Evolutionary conservation across 192 early-diverging fungal species (phyloP).

Genomic region (Coemansia sp.): DNA sequence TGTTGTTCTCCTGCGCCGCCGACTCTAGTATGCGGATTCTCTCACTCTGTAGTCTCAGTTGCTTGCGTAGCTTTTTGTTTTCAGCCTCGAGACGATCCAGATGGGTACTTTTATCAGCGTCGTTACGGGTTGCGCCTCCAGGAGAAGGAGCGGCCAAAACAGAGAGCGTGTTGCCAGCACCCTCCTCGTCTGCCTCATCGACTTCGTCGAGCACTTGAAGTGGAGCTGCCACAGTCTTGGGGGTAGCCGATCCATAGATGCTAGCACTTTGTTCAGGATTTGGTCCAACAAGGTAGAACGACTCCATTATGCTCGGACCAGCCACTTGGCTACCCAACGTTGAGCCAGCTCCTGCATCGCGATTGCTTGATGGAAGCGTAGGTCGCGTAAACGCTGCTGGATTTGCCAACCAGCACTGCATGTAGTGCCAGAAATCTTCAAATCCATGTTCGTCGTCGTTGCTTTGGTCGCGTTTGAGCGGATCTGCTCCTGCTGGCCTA

Average conservation of each 20-base stretch:
- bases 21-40: slow-evolving; percentile 42
- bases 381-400: slow-evolving; percentile 45
- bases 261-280: slow-evolving; percentile 39
- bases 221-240: slow-evolving; percentile 7
- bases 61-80: slow-evolving; percentile 27
- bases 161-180: neutral
- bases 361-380: slow-evolving; percentile 3
- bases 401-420: slow-evolving; percentile 53
- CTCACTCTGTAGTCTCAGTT: slow-evolving; percentile 31
- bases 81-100: slow-evolving; percentile 12
- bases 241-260: slow-evolving; percentile 12
- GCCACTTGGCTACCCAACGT: slow-evolving; percentile 2
- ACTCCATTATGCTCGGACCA: slow-evolving; percentile 42
- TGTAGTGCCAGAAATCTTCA: slow-evolving; percentile 55
- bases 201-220: slow-evolving; percentile 21
- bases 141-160: neutral
- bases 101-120: neutral
- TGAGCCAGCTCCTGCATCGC: neutral
- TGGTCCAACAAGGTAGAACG: slow-evolving; percentile 48
- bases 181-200: slow-evolving; percentile 16
- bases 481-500: neutral
- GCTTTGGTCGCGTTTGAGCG: neutral
- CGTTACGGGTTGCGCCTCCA: neutral
- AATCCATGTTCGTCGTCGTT: slow-evolving; percentile 38
- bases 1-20: slow-evolving; percentile 53